Evolutionary conservation across 75 land plant species (phyloP).

Genomic region (Pinus albicaulis): DNA sequence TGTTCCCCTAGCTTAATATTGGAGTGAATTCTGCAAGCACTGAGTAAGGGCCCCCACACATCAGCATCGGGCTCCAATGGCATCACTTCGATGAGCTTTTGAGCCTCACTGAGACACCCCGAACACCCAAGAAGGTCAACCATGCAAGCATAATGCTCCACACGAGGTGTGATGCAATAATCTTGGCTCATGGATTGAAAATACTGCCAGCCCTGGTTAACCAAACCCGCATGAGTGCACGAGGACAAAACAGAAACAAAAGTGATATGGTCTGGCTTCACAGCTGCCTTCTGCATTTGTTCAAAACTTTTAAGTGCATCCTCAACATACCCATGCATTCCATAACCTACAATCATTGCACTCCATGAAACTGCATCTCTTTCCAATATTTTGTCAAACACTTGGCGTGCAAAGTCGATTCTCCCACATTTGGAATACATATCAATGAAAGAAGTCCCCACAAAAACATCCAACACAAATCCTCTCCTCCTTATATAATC

Average conservation of each 20-base stretch:
- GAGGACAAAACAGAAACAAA: conserved; percentile 42
- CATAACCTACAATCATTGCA: conserved; percentile 32
- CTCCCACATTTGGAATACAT: conserved; percentile 58
- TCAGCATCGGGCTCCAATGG: conserved; percentile 32
- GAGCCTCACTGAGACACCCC: conserved; percentile 34
- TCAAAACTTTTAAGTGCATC: conserved; percentile 29
- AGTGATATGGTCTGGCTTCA: conserved; percentile 41
- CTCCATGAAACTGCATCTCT: conserved; percentile 53
- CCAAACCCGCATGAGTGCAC: conserved; percentile 57
- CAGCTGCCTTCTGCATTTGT: conserved; percentile 30
- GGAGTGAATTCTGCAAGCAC: conserved; percentile 46
- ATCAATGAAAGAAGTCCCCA: conserved; percentile 38
- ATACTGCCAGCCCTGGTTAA: conserved; percentile 19
- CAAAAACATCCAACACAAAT: conserved; percentile 16
- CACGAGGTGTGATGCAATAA: conserved; percentile 31
- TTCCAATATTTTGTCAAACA: conserved; percentile 29
- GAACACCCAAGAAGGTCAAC: conserved; percentile 45
- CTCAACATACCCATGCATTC: conserved; percentile 9
- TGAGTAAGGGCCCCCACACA: conserved; percentile 42
- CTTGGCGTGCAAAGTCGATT: conserved; percentile 29
- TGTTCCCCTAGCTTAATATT: conserved; percentile 35
- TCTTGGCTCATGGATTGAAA: conserved; percentile 35
- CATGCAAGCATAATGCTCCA: conserved; percentile 55
- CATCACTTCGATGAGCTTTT: conserved; percentile 33
- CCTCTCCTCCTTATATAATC: conserved; percentile 14